Base-by-base conservation (phyloP, 148 eudicot genomes). In the Tetragonia tetragonoides region DNA sequence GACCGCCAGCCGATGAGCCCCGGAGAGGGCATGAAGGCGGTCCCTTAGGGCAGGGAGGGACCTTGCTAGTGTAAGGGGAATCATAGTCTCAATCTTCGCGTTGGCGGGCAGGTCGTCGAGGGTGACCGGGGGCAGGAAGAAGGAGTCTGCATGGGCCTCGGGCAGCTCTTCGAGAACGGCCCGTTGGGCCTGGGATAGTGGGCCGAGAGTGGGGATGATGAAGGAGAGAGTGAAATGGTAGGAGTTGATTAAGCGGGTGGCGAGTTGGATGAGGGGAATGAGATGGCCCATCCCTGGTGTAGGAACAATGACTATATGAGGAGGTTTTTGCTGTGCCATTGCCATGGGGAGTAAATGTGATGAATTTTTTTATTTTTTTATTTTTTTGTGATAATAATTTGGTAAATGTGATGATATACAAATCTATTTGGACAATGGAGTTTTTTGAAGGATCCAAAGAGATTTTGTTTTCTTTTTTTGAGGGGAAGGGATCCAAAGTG, bases 271-370 rank as follows among this genome's bases (percentile, higher is more conserved):
- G 0, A 87, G 49, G 28, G 92, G 92, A 54, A 86, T 87, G 2
- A 89, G 80, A 44, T 86, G 92, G 49, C 92, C 92, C 87, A 89
- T 89, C 3, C 88, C 92, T 0, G 89, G 90, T 21, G 86, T 86
- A 8, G 93, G 85, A 37, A 87, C 17, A 34, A 89, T 41, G 20
- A 84, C 84, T 42, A 89, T 62, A 18, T 87, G 90, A 37, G 84
- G 77, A 14, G 84, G 47, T 39, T 59, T 5, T 10, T 73, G 49
- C 24, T 62, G 6, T 44, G 47, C 47, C 34, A 28, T 28, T 44
- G 47, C 47, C 47, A 44, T 44, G 46, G 46, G 3, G 46, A 7
- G 3, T 3, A 42, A 42, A 42, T n/a, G 34, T 28, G 34, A 28
- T 28, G 34, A 28, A 28, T 28, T 28, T 28, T 28, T 28, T 28